Percentiles rank a stretch among this genome's conserved stretches.
These are phyloP conservation scores for Penicillium crystallinum DNA, from an alignment of 495 filamentous ascomycete genomes.

Conservation along the genomic window DNA sequence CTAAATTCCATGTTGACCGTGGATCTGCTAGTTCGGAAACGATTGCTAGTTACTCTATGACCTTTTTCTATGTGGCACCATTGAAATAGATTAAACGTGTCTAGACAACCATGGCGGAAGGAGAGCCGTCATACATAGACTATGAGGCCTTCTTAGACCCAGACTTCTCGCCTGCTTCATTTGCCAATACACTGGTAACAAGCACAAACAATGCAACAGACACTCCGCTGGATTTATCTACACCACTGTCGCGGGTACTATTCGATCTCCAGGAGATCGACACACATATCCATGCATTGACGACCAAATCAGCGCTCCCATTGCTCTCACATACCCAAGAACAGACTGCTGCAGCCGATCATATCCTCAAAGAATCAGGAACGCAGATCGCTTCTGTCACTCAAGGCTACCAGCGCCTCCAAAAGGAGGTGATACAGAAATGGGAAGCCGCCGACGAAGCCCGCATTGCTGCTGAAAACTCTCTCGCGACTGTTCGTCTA, in stretches of 20 bases:
- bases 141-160: slow-evolving; percentile 89
- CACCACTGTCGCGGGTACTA: slow-evolving; percentile 85
- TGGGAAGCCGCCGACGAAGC: slow-evolving; percentile 79
- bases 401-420: slow-evolving; percentile 74
- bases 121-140: slow-evolving; percentile 82
- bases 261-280: slow-evolving; percentile 98
- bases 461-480: slow-evolving; percentile 61
- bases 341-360: slow-evolving; percentile 61
- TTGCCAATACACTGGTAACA: slow-evolving; percentile 84
- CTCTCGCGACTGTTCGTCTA: slow-evolving; percentile 73
- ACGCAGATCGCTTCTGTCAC: slow-evolving; percentile 72
- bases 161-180: slow-evolving; percentile 68
- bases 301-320: slow-evolving; percentile 76
- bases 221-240: slow-evolving; percentile 84
- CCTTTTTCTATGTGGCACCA: neutral
- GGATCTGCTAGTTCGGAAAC: neutral
- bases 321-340: slow-evolving; percentile 73
- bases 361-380: slow-evolving; percentile 67
- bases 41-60: neutral
- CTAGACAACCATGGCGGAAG: slow-evolving; percentile 30
- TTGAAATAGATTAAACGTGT: neutral
- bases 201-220: slow-evolving; percentile 89
- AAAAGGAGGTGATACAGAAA: slow-evolving; percentile 76
- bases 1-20: neutral
- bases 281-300: slow-evolving; percentile 86